Conservation (phyloP, 768 basidiomycete genomes). For the Russula abietina region DNA sequence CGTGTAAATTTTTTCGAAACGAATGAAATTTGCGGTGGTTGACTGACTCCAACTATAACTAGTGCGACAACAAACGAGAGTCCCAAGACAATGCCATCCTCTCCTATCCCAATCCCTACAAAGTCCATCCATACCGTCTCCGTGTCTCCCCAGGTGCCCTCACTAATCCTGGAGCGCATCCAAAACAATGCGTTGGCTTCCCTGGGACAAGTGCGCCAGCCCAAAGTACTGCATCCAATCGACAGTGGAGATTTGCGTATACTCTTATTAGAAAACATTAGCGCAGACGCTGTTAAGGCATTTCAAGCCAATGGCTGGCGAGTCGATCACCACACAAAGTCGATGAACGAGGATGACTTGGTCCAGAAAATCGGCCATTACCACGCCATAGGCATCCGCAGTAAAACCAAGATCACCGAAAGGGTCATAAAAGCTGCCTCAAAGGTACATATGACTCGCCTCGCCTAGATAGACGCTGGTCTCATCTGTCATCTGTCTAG, state of each 20-base stretch:
- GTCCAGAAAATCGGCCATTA: slow-evolving; percentile 75
- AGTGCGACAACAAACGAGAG: neutral
- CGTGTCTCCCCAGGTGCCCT: slow-evolving; percentile 45
- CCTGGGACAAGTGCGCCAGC: slow-evolving; percentile 40
- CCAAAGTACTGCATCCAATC: slow-evolving; percentile 72
- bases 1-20: neutral
- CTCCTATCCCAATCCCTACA: slow-evolving; percentile 43
- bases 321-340: slow-evolving; percentile 83
- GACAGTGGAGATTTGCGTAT: slow-evolving; percentile 78
- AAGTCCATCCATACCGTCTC: slow-evolving; percentile 39
- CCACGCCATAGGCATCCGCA: slow-evolving; percentile 93
- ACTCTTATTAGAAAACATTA: slow-evolving; percentile 92
- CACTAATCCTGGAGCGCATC: slow-evolving; percentile 34
- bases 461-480: neutral
- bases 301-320: slow-evolving; percentile 82
- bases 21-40: neutral
- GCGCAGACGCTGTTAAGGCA: slow-evolving; percentile 75
- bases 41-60: no score
- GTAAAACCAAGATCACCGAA: slow-evolving; percentile 94
- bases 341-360: slow-evolving; percentile 92
- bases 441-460: slow-evolving; percentile 48
- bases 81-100: slow-evolving; percentile 38
- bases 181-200: slow-evolving; percentile 23
- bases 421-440: slow-evolving; percentile 80
- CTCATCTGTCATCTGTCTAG: slow-evolving; percentile 36